phyloP scores from a whole-genome alignment of 2,329 filamentous ascomycete species.

The Colletotrichum navitas region DNA sequence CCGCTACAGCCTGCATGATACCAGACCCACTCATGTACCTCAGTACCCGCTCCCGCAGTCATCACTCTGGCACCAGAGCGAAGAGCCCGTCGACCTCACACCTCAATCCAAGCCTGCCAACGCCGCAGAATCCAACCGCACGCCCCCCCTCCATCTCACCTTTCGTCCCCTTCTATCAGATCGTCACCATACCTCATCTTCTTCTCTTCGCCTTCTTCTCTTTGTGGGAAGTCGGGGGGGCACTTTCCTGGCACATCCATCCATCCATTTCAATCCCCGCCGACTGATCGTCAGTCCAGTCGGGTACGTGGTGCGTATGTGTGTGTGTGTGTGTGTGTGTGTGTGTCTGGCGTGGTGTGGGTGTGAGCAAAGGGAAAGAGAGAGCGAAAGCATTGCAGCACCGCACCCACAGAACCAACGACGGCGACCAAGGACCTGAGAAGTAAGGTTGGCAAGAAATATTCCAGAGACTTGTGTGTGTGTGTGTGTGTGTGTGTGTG shows the following conservation, averaged over 20 bases:
- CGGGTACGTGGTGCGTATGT: not conserved
- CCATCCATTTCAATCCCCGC: not conserved
- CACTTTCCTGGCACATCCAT: slow-evolving; percentile 16
- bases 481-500: slow-evolving; percentile 18
- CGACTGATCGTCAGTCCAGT: slow-evolving; percentile 1
- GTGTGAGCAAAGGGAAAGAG: slow-evolving; percentile 3
- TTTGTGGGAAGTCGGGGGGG: not conserved
- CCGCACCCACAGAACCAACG: slow-evolving; percentile 1
- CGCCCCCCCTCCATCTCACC: slow-evolving; percentile 39
- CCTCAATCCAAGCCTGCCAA: slow-evolving; percentile 39
- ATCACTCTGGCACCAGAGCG: slow-evolving; percentile 38
- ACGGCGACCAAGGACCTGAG: not conserved
- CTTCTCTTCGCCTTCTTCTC: not conserved
- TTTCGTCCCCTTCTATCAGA: slow-evolving; percentile 36
- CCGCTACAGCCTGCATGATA: slow-evolving; percentile 37
- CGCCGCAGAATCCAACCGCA: slow-evolving; percentile 41
- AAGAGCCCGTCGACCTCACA: slow-evolving; percentile 39
- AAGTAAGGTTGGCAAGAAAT: slow-evolving; percentile 15
- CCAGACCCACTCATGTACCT: slow-evolving; percentile 34
- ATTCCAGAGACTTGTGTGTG: not conserved
- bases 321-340: too few species aligned
- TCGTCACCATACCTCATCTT: slow-evolving; percentile 26
- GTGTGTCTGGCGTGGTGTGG: not conserved
- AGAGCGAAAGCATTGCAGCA: not conserved
- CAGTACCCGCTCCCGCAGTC: slow-evolving; percentile 41